These are phyloP conservation scores for Gracilaria vermiculophylla DNA, from an alignment of 23 red algal genomes.

Conservation along the genomic window DNA sequence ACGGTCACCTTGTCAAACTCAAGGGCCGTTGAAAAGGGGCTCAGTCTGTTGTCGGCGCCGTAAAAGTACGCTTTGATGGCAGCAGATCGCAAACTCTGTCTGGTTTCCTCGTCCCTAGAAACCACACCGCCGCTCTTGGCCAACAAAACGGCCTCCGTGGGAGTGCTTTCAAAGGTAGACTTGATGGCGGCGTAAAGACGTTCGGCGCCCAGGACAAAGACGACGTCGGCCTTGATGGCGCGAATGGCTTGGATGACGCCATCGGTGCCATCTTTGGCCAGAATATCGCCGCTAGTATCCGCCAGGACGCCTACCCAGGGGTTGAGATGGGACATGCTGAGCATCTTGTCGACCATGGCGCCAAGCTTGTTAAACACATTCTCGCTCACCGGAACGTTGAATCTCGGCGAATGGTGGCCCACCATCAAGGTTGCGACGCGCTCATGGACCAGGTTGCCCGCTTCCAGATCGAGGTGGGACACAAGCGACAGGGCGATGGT, in stretches of 20 bases:
- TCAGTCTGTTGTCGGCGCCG: conserved; percentile 67
- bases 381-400: conserved; percentile 37
- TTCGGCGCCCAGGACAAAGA: conserved; percentile 90
- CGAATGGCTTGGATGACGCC: conserved; percentile 43
- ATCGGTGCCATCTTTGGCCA: conserved; percentile 31
- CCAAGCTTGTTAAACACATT: conserved; percentile 50
- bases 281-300: conserved; percentile 59
- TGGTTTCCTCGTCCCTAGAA: conserved; percentile 51
- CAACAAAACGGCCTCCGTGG: conserved; percentile 58
- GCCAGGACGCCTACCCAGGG: conserved; percentile 34
- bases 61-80: conserved; percentile 93
- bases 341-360: conserved; percentile 18
- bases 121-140: conserved; percentile 94
- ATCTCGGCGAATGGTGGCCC: conserved; percentile 23
- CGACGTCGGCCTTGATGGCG: conserved; percentile 45
- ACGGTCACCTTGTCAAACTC: conserved; percentile 70
- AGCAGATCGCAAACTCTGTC: conserved; percentile 23
- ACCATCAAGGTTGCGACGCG: conserved; percentile 28
- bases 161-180: conserved; percentile 23
- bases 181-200: conserved; percentile 74
- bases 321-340: conserved; percentile 1
- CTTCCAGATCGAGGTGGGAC: conserved; percentile 65
- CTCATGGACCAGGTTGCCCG: conserved; percentile 56
- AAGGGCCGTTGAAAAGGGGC: conserved; percentile 73
- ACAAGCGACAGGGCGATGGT: conserved; percentile 42